Evolutionary conservation across 2,329 filamentous ascomycete genomes (phyloP), one percentile per base, ranked within the genome.

Genomic region (Alternaria atra): DNA sequence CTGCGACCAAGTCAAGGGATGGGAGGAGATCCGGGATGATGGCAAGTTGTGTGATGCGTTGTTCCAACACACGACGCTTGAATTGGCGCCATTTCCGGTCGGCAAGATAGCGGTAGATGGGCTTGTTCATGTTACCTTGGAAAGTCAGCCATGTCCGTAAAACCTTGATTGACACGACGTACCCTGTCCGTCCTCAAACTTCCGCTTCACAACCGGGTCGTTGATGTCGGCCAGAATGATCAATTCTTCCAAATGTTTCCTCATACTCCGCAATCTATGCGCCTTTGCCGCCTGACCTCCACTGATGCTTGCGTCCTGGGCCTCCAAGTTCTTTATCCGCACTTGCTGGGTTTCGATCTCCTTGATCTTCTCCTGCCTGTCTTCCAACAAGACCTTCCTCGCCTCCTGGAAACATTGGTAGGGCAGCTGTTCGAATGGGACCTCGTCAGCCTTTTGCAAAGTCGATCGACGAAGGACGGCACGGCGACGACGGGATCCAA

Each of bases 331-430:
- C 56, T 87, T 85, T 74, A 99, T 91, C 77, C 90, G 88, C 61
- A 84, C 84, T 52, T 89, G 81, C 79, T 92, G 88, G 29, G 80
- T 84, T 52, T 87, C 82, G 59, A 99, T 94, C 73, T 89, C 84
- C 62, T 85, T 82, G 52, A 98, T 72, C 83, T 97, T 98, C 80
- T 94, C 87, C 67, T 89, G 84, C 40, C 94, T 88, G 77, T 99
- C 95, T 55, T 87, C 87, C 54, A 89, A 85, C 57, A 99, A 83
- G 50, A 98, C 81, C 77, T 93, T 92, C 65, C 94, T 88, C 40
- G 95, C 95, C 82, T 97, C 94, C 81, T 99, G 95, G 83, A 98
- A 99, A 80, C 92, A 95, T 85, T 98, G 94, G 82, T 96, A 99
- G 17, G 95, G 95, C 68, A 99, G 84, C 77, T 94, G 91, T 83